Base-by-base conservation (phyloP, 805 yeast species). In the Jamesozyma rosinii region DNA sequence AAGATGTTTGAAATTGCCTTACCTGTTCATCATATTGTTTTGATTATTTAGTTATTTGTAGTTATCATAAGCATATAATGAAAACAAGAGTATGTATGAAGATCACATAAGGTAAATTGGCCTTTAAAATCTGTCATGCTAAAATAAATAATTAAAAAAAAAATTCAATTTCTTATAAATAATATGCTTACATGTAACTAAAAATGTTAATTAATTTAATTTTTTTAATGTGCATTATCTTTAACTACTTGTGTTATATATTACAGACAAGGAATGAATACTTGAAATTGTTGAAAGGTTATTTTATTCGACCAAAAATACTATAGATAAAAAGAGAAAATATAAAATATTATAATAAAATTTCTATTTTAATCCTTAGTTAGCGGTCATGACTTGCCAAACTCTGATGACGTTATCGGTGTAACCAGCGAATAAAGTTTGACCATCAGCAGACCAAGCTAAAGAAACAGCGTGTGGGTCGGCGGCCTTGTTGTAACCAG, bases 361-460 rank as follows among this genome's bases (percentile, higher is more conserved):
- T 15, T 39, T 31, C 29, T 15, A 35, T 10, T 43, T 30, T 20
- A 27, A 33, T 32, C 38, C 47, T 59, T 63, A 63, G 63, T 62
- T 59, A 48, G 64, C 57, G 75, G 94, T 86, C 97, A 92, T 92
- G 65, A 92, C 96, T 83, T 92, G 97, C 98, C 98, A 92, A 74
- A 92, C 99, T 79, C 99, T 90, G 81, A 92, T 90, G 70, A 84
- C 80, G 80, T 86, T 86, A 76, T 92, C 99, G 67, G 97, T 89
- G 96, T 92, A 92, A 81, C 99, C 99, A 65, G 97, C 95, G 71
- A 87, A 92, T 75, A 92, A 81, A 83, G 83, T 87, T 81, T 90
- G 97, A 72, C 98, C 98, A 66, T 92, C 98, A 73, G 95, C 90
- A 65, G 97, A 89, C 99, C 99, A 92, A 71, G 97, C 87, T 70